Evolutionary conservation across 2,329 filamentous ascomycete genomes (phyloP).

Genomic region (Claviceps maximensis): DNA sequence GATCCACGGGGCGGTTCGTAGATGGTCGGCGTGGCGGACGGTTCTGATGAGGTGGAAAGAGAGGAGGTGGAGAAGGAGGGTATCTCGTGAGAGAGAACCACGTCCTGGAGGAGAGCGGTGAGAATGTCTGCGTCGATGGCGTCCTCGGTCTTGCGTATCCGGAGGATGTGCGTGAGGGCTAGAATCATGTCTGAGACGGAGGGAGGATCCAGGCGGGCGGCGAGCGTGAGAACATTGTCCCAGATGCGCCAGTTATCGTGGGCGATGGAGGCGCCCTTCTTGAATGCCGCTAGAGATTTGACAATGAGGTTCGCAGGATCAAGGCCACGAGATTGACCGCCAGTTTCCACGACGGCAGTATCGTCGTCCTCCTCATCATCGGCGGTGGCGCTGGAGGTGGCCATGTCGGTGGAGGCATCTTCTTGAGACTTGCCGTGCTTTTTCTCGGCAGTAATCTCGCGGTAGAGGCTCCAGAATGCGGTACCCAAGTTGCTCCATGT

Average conservation of each 20-base stretch:
- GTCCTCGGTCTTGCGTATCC: slow-evolving; percentile 64
- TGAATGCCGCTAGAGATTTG: slow-evolving; percentile 73
- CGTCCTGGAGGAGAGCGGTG: slow-evolving; percentile 56
- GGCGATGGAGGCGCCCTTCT: slow-evolving; percentile 72
- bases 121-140: slow-evolving; percentile 66
- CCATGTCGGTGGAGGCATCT: slow-evolving; percentile 11
- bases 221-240: slow-evolving; percentile 89
- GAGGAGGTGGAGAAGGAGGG: slow-evolving; percentile 7
- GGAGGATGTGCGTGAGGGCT: slow-evolving; percentile 61
- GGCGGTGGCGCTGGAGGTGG: slow-evolving; percentile 5
- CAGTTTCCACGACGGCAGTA: slow-evolving; percentile 9
- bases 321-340: slow-evolving; percentile 30
- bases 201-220: slow-evolving; percentile 62
- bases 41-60: neutral
- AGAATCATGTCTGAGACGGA: slow-evolving; percentile 63
- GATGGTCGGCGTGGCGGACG: slow-evolving; percentile 10
- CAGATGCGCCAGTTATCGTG: slow-evolving; percentile 86
- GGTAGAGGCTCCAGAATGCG: slow-evolving; percentile 59
- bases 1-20: slow-evolving; percentile 39
- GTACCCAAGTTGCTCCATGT: slow-evolving; percentile 93
- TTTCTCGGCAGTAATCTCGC: slow-evolving; percentile 32
- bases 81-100: slow-evolving; percentile 36
- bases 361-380: slow-evolving; percentile 18
- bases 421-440: slow-evolving; percentile 14
- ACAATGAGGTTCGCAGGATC: slow-evolving; percentile 50